Conservation (phyloP, 2,329 filamentous ascomycete genomes). For the Colletotrichum sp. region DNA sequence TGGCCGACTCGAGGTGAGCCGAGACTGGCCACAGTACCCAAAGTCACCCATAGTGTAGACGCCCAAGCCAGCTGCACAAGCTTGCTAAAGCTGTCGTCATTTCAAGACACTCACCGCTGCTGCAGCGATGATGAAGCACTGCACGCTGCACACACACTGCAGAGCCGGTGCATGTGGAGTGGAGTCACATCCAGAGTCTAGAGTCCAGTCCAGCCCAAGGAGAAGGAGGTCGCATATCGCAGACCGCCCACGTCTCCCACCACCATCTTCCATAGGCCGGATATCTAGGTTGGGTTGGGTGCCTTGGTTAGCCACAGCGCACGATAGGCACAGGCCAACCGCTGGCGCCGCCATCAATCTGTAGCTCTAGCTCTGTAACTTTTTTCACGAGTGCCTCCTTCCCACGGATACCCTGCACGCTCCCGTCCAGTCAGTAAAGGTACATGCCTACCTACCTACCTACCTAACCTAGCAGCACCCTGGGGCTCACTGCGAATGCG, state of each 20-base stretch:
- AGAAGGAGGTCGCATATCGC: not conserved
- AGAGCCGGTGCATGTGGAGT: not conserved
- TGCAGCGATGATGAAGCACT: constrained; percentile 8
- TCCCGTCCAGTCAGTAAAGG: not conserved
- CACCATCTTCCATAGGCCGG: not conserved
- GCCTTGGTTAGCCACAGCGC: not conserved
- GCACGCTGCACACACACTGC: not conserved
- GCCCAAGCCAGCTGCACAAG: not conserved
- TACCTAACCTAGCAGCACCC: not conserved
- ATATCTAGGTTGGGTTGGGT: not conserved
- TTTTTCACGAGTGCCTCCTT: not conserved
- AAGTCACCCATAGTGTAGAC: not conserved
- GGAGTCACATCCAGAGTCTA: not conserved
- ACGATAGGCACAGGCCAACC: not conserved
- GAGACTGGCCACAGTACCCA: not conserved
- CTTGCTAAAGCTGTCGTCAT: constrained; percentile 12
- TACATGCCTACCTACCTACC: not conserved
- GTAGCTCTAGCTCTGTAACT: not conserved
- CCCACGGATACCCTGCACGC: not conserved
- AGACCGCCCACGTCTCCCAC: not conserved
- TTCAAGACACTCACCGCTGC: constrained; percentile 11
- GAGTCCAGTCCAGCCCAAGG: not conserved
- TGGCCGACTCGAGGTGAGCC: not conserved
- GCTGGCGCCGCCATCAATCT: not conserved
- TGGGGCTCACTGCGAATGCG: not conserved